Evolutionary conservation across 192 early-diverging fungal genomes (phyloP).

Genomic region (Pilobolus umbonatus): DNA sequence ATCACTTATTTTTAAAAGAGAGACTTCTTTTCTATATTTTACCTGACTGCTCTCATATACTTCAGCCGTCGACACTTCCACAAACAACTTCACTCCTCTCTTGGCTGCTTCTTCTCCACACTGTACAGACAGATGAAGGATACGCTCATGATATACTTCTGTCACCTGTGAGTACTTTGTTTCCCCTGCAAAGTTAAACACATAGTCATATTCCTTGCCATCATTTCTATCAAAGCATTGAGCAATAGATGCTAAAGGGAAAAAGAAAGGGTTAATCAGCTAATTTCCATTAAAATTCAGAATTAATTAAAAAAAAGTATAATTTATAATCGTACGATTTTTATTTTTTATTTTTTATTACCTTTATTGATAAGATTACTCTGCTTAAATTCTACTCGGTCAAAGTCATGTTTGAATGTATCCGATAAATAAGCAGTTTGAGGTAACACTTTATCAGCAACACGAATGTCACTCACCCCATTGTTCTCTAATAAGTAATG

Average conservation of each 20-base stretch:
- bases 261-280: not conserved
- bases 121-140: slow-evolving; percentile 64
- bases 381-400: slow-evolving; percentile 74
- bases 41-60: slow-evolving; percentile 83
- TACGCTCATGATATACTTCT: slow-evolving; percentile 79
- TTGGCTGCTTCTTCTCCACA: slow-evolving; percentile 82
- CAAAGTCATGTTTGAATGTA: slow-evolving; percentile 59
- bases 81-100: slow-evolving; percentile 65
- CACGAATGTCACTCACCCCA: slow-evolving; percentile 58
- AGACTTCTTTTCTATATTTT: slow-evolving; percentile 2
- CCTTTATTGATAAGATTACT: slow-evolving; percentile 70
- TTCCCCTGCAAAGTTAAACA: slow-evolving; percentile 93
- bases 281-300: not conserved
- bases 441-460: slow-evolving; percentile 79
- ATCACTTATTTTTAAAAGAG: not conserved
- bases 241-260: slow-evolving; percentile 56
- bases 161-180: slow-evolving; percentile 86
- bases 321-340: not conserved
- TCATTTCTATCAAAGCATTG: slow-evolving; percentile 68
- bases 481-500: slow-evolving; percentile 63
- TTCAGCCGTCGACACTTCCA: slow-evolving; percentile 86
- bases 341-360: slow-evolving; percentile 31
- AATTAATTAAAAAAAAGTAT: slow-evolving; percentile 2
- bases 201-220: slow-evolving; percentile 77
- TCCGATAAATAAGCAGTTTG: slow-evolving; percentile 72